phyloP scores from a whole-genome alignment of 345 rosid species.

The Turnera subulata region DNA sequence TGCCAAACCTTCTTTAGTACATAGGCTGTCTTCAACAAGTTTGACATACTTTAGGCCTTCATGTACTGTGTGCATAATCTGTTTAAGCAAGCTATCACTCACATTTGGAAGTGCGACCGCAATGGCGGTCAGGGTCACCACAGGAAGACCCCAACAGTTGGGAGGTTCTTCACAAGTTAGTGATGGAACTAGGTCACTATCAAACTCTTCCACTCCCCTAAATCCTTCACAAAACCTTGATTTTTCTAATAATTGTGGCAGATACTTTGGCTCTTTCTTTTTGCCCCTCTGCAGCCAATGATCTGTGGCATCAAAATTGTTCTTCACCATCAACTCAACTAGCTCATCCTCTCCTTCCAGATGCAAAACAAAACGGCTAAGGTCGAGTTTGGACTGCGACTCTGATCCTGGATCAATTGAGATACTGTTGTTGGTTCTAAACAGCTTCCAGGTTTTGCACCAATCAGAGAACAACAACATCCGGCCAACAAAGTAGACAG shows the following conservation, averaged over 20 bases:
- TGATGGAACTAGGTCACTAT: constrained; percentile 43
- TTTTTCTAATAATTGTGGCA: constrained; percentile 49
- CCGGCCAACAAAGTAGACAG: constrained; percentile 39
- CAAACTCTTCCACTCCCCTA: constrained; percentile 56
- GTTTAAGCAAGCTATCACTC: constrained; percentile 21
- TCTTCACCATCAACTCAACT: constrained; percentile 47
- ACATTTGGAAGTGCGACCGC: constrained; percentile 59
- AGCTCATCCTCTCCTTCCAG: constrained; percentile 82
- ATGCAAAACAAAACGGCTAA: constrained; percentile 62
- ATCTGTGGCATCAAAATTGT: constrained; percentile 58
- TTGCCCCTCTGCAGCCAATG: constrained; percentile 53
- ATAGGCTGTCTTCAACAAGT: constrained; percentile 39
- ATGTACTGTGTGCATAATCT: constrained; percentile 41
- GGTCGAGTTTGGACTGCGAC: constrained; percentile 35
- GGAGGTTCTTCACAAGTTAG: constrained; percentile 59
- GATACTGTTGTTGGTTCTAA: constrained; percentile 20
- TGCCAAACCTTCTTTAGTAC: constrained; percentile 26
- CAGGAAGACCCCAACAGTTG: constrained; percentile 77
- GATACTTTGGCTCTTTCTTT: constrained; percentile 50
- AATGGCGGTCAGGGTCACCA: constrained; percentile 69
- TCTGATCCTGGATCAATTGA: constrained; percentile 36
- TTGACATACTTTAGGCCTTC: constrained; percentile 59
- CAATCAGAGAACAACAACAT: constrained; percentile 28
- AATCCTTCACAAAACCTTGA: constrained; percentile 38
- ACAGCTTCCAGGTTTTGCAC: constrained; percentile 22